phyloP scores from a whole-genome alignment of 78 protist species.

The Pigoraptor vietnamica region DNA sequence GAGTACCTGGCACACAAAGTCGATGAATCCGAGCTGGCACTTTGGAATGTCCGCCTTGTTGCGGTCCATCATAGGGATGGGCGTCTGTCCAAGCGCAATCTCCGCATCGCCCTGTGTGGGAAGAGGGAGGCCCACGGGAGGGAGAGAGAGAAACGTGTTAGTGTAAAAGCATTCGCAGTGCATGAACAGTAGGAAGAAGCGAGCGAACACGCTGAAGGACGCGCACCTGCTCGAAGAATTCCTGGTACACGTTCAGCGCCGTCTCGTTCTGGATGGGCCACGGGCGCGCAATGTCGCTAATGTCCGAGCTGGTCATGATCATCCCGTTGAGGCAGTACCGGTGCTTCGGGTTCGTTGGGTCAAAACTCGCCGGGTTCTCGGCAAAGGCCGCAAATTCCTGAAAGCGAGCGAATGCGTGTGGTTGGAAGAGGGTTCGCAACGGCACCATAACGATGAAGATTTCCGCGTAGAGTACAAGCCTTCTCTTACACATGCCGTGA shows the following conservation, averaged over 20 bases:
- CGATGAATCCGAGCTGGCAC: conserved; percentile 6
- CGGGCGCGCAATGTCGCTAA: not conserved
- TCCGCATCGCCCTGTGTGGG: conserved; percentile 3
- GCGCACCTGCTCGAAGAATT: not conserved
- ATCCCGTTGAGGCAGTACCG: not conserved
- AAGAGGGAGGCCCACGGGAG: no score
- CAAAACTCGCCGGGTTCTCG: not conserved
- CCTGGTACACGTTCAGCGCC: not conserved
- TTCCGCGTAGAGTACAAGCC: no score
- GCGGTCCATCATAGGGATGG: conserved; percentile 2
- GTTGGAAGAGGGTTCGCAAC: not conserved
- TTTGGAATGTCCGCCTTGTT: not conserved
- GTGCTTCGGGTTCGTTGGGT: not conserved
- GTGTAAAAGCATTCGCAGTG: no score
- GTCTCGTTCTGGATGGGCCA: not conserved
- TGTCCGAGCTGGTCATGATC: not conserved
- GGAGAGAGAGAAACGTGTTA: no score
- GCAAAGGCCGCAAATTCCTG: no score
- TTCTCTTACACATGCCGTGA: no score
- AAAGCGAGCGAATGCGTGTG: not conserved
- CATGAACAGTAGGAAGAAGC: no score
- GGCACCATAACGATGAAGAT: no score
- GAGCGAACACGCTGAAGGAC: not conserved
- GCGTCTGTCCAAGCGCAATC: not conserved
- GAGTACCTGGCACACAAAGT: not conserved